phyloP scores from a whole-genome alignment of 108 stramenopile genomes.

The Cyclotella sp. region DNA sequence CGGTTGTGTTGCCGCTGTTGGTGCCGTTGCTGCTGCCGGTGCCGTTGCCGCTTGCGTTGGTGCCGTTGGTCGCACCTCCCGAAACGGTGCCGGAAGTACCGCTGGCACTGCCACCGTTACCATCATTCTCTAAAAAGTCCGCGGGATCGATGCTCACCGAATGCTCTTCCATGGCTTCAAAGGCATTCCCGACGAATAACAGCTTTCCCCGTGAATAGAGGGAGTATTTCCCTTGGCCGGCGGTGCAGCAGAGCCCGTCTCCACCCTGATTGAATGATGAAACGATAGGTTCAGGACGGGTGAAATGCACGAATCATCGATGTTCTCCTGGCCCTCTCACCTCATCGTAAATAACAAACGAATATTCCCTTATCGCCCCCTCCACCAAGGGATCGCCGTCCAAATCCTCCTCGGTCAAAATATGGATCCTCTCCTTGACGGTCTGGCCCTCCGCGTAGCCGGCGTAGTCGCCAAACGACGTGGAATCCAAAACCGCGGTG shows the following conservation, averaged over 20 bases:
- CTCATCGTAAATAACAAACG: conserved; percentile 34
- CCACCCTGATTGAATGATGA: conserved; percentile 19
- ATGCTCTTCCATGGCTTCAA: conserved; percentile 23
- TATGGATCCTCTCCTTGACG: conserved; percentile 8
- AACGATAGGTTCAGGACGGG: neutral
- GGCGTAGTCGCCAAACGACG: conserved; percentile 19
- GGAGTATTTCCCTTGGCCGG: conserved; percentile 25
- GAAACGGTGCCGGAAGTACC: neutral
- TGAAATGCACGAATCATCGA: too few relatives aligned
- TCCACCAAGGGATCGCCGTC: conserved; percentile 12
- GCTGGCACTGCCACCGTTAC: neutral
- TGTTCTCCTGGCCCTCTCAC: neutral
- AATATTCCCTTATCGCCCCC: conserved; percentile 22
- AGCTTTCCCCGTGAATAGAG: conserved; percentile 16
- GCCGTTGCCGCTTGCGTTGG: neutral
- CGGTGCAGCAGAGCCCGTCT: conserved; percentile 36
- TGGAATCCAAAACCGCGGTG: neutral
- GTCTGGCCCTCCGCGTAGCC: neutral
- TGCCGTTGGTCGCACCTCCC: neutral
- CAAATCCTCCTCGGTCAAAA: conserved; percentile 22
- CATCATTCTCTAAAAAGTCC: neutral
- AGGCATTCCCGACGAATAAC: conserved; percentile 17
- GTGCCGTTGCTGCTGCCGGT: too few relatives aligned
- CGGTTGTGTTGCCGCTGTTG: neutral
- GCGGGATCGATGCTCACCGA: conserved; percentile 23